Evolutionary conservation across 768 basidiomycete species (phyloP).

Genomic region (Pulveroboletus sp.): DNA sequence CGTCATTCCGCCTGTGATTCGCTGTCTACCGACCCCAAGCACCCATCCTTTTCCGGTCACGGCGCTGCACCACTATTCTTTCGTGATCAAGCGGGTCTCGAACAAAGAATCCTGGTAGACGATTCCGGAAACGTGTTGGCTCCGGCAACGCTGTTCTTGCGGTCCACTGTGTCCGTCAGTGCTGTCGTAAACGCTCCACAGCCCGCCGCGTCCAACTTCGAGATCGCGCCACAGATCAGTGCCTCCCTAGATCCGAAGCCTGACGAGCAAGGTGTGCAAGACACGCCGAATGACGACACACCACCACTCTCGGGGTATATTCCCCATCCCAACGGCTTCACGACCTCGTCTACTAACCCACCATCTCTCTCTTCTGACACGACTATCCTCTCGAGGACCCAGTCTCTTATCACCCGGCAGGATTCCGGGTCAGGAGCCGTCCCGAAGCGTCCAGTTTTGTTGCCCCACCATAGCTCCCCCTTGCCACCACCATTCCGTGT

Average conservation of each 20-base stretch:
- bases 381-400: not conserved
- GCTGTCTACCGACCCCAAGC: slow-evolving; percentile 3
- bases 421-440: slow-evolving; percentile 1
- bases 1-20: slow-evolving; percentile 25
- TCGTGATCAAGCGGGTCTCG: slow-evolving; percentile 7
- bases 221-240: slow-evolving; percentile 5
- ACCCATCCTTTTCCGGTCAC: slow-evolving; percentile 11
- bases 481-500: slow-evolving; percentile 22
- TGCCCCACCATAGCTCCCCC: slow-evolving; percentile 10
- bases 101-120: not conserved
- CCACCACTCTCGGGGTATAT: slow-evolving; percentile 11
- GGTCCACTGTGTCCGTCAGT: slow-evolving; percentile 8
- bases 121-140: slow-evolving; percentile 9
- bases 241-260: not conserved
- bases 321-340: slow-evolving; percentile 11
- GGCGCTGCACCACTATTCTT: slow-evolving; percentile 10
- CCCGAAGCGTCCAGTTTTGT: slow-evolving; percentile 6
- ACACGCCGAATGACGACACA: slow-evolving; percentile 10
- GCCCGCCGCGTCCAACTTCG: not conserved
- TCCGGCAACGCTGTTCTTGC: slow-evolving; percentile 15
- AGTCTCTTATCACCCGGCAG: not conserved
- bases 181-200: slow-evolving; percentile 7
- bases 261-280: slow-evolving; percentile 6
- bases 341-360: not conserved
- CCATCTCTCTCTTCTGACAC: slow-evolving; percentile 3